Evolutionary conservation across 768 basidiomycete genomes (phyloP), one percentile per base, ranked within the genome.

Genomic region (Russula compacta): DNA sequence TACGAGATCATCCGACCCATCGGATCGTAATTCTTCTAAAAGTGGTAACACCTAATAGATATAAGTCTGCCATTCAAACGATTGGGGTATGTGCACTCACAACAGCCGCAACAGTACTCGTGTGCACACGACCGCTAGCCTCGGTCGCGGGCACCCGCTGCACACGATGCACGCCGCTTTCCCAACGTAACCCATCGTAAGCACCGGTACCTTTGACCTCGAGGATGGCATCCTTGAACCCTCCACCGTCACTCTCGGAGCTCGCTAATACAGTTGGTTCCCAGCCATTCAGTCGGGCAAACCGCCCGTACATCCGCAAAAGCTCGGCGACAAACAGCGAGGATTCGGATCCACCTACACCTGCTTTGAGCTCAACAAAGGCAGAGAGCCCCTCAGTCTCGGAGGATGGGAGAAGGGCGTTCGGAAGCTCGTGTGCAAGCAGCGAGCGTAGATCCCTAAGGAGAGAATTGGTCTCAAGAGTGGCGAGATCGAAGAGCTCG

Each of bases 151-250:
- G 97, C 1, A 98, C 90, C 44, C 97, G 74, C 74, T 98, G 95
- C 0, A 99, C 93, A 2, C 97, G 80, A 74, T 98, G 97, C 0
- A 99, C 93, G 2, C 97, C 97, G 61, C 89, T 93, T 72, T 99
- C 97, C 85, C 87, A 94, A 40, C 85, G 76, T 56, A 98, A 71
- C 1, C 76, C 72, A 60, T 94, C 94, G 67, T 89, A 98, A 10
- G 83, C 85, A 0, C 88, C 86, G 1, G 80, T 73, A 0, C 92
- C 91, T 61, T 85, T 85, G 12, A 95, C 75, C 68, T 95, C 92
- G 9, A 93, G 72, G 19, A 88, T 81, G 6, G 86, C 91, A 59
- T 92, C 89, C 66, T 85, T 87, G 50, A 84, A 74, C 1, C 90
- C 89, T n/a, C 84, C 84, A 6, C 74, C 73, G 35, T 85, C 81